These are phyloP conservation scores for Tylopilus felleus DNA, from an alignment of 768 basidiomycete genomes.

Conservation along the genomic window DNA sequence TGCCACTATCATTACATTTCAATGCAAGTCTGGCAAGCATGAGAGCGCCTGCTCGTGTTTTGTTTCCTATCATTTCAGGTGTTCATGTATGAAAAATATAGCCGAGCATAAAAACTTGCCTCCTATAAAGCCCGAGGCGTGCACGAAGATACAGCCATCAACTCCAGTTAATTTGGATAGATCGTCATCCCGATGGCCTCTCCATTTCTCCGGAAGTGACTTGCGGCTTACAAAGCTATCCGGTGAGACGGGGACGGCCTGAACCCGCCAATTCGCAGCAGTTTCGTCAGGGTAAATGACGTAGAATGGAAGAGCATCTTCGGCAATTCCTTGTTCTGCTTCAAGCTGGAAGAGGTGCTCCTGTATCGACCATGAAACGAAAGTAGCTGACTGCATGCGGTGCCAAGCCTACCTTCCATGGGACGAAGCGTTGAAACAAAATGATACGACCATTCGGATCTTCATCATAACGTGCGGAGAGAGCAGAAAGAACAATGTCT, in stretches of 20 bases:
- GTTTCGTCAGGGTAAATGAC: slow-evolving; percentile 87
- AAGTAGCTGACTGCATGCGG: background rate
- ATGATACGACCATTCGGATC: slow-evolving; percentile 78
- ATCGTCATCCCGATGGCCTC: slow-evolving; percentile 83
- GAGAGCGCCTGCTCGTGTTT: slow-evolving; percentile 85
- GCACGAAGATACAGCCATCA: slow-evolving; percentile 84
- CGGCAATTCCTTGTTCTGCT: slow-evolving; percentile 44
- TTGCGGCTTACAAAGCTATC: slow-evolving; percentile 91
- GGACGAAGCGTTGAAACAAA: slow-evolving; percentile 72
- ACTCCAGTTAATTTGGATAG: slow-evolving; percentile 73
- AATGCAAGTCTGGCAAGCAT: slow-evolving; percentile 72
- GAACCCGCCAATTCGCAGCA: slow-evolving; percentile 78
- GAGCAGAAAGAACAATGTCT: slow-evolving; percentile 64
- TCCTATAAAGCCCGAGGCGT: slow-evolving; percentile 96
- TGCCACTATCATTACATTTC: slow-evolving; percentile 26
- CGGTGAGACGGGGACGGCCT: slow-evolving; percentile 80
- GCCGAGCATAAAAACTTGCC: slow-evolving; percentile 44
- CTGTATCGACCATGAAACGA: slow-evolving; percentile 33
- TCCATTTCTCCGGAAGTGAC: slow-evolving; percentile 89
- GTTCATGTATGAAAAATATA: background rate
- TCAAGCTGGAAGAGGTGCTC: slow-evolving; percentile 93
- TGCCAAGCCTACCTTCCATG: slow-evolving; percentile 71
- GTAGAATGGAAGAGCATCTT: slow-evolving; percentile 64
- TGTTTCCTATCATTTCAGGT: slow-evolving; percentile 69
- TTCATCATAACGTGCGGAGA: slow-evolving; percentile 51